Base-by-base conservation (phyloP, 495 filamentous ascomycete genomes). In the Penicillium psychrofluorescens region DNA sequence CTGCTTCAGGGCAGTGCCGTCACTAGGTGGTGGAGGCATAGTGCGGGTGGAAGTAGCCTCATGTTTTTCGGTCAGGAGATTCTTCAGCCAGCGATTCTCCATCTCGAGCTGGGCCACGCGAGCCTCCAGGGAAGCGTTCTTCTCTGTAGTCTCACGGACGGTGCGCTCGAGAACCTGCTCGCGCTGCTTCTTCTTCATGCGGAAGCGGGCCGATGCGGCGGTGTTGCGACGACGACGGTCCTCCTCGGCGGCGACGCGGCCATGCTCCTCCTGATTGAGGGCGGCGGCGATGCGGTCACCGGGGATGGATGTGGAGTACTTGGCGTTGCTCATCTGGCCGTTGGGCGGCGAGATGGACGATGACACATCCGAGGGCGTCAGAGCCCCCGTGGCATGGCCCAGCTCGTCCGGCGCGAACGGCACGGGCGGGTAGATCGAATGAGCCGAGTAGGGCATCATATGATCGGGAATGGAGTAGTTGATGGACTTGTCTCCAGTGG, bases 151-250 rank as follows among this genome's bases (percentile, higher is more conserved):
- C 53, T 96, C 92, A 65, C 94, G 91, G 45, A 92, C 85, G 36
- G 81, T 81, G 43, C 83, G 83, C 70, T 97, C 92, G 46, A 98
- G 84, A 3, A 85, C 84, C 61, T 92, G 86, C 70, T 98, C 92
- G 42, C 92, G 86, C 67, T 95, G 88, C 79, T 98, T 98, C 87
- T 98, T 98, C 80, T 98, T 98, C 56, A 95, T 81, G 44, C 92
- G 86, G 79, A 98, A 98, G 42, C 92, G 85, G 14, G 92, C 92
- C 39, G 80, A 86, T 35, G 92, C 92, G 31, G 92, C 92, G 1
- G 92, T 98, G 67, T 98, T 98, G 48, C 92, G 86, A 36, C 91
- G 83, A 9, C 92, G 87, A 63, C 96, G 96, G 64, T 98, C 92
- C 71, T 98, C 92, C 66, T 98, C 92, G 29, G 92, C 90, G 11